Conservation (phyloP, 352 stramenopile species). For the Aphanomyces astaci region DNA sequence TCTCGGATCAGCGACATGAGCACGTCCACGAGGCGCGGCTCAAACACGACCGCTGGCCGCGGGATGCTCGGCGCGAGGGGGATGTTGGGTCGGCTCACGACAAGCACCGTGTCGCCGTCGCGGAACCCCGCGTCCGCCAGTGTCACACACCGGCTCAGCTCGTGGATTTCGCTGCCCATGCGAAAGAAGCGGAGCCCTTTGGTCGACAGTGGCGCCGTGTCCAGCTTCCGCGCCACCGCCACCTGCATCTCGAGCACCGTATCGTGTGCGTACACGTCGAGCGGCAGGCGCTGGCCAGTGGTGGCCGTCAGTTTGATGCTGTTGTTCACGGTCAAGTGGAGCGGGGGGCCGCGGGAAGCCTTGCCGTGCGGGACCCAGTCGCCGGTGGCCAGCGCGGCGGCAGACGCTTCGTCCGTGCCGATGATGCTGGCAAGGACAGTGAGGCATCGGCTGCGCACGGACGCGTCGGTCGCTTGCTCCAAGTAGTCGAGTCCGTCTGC, state of each 20-base stretch:
- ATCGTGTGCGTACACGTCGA: constrained; percentile 19
- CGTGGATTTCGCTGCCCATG: constrained; percentile 20
- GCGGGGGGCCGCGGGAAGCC: background rate
- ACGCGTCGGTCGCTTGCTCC: background rate
- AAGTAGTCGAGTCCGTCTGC: background rate
- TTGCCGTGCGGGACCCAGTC: constrained; percentile 13
- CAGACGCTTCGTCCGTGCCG: constrained; percentile 16
- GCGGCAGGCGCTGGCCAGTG: constrained; percentile 10
- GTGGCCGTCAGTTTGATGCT: constrained; percentile 18
- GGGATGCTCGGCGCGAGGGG: background rate
- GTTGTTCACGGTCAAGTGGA: constrained; percentile 19
- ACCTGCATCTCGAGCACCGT: constrained; percentile 23
- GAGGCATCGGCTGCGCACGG: background rate
- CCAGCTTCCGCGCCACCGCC: background rate
- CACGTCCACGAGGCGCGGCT: background rate
- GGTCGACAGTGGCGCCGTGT: background rate
- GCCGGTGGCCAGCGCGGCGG: constrained; percentile 2
- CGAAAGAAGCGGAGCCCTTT: constrained; percentile 22
- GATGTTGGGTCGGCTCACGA: constrained; percentile 10
- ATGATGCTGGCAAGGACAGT: constrained; percentile 5
- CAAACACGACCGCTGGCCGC: constrained; percentile 8
- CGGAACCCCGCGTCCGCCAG: constrained; percentile 21
- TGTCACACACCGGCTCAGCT: constrained; percentile 14
- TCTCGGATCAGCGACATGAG: constrained; percentile 5
- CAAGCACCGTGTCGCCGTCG: constrained; percentile 23